phyloP scores from a whole-genome alignment of 352 stramenopile genomes.

The Albugo laibachii region DNA sequence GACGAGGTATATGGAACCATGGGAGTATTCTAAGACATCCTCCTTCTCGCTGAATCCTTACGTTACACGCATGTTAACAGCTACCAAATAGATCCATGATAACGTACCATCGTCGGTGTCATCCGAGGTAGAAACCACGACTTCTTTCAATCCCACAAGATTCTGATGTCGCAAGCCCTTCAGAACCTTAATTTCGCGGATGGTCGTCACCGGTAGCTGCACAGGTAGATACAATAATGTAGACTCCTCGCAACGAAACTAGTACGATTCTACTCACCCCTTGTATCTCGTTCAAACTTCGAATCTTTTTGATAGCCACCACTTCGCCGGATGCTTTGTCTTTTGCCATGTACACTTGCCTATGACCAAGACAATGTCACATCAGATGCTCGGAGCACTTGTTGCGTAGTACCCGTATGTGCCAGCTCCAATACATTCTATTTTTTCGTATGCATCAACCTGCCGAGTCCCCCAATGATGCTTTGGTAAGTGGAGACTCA shows the following conservation, averaged over 20 bases:
- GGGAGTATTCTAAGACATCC: constrained; percentile 63
- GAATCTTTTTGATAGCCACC: constrained; percentile 85
- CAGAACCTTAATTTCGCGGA: constrained; percentile 97
- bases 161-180: constrained; percentile 91
- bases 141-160: constrained; percentile 91
- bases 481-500: constrained; percentile 63
- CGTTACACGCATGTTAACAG: background rate
- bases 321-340: constrained; percentile 65
- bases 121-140: constrained; percentile 81
- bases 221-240: background rate
- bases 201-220: constrained; percentile 87
- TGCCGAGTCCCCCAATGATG: constrained; percentile 66
- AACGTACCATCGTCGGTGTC: constrained; percentile 45
- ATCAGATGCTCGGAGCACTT: background rate
- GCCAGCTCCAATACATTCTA: constrained; percentile 78
- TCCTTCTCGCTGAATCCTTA: constrained; percentile 71
- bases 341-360: constrained; percentile 79
- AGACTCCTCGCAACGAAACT: background rate
- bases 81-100: background rate
- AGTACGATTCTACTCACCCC: constrained; percentile 21
- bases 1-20: constrained; percentile 75
- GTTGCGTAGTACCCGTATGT: constrained; percentile 41
- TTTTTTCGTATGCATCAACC: constrained; percentile 76
- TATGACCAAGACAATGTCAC: constrained; percentile 4
- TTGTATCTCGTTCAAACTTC: constrained; percentile 78